Conservation (phyloP, 2,329 filamentous ascomycete genomes). For the Ascochyta clinopodiicola region DNA sequence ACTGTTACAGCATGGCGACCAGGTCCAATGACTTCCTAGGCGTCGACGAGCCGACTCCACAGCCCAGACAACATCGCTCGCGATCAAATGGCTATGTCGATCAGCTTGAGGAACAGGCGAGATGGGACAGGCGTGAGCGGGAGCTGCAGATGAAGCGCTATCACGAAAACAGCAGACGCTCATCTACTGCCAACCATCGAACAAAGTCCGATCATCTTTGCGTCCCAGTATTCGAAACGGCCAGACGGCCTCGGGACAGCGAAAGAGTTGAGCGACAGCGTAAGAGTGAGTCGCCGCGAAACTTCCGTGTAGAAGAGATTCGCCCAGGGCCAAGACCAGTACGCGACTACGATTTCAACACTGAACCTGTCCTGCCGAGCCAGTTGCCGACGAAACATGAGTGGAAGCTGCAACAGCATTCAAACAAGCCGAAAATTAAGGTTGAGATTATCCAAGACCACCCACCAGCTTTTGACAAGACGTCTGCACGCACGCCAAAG, state of each 20-base stretch:
- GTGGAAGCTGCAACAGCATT: constrained; percentile 10
- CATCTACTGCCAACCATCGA: constrained; percentile 5
- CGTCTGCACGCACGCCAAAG: constrained; percentile 3
- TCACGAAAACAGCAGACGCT: constrained; percentile 16
- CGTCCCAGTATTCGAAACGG: constrained; percentile 27
- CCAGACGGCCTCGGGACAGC: constrained; percentile 17
- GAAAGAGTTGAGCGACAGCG: constrained; percentile 13
- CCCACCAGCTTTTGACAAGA: not conserved
- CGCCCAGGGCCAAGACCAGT: constrained; percentile 14
- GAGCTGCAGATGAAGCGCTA: constrained; percentile 34
- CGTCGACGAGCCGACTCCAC: not conserved
- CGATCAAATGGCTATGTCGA: constrained; percentile 35
- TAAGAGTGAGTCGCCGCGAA: not conserved
- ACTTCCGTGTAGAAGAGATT: constrained; percentile 28
- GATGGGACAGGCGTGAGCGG: constrained; percentile 25
- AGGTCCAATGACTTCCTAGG: constrained; percentile 1
- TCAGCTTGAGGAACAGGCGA: constrained; percentile 28
- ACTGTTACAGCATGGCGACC: not conserved
- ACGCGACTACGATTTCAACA: constrained; percentile 15
- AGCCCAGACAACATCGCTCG: constrained; percentile 22
- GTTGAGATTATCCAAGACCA: constrained; percentile 33
- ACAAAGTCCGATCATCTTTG: constrained; percentile 27
- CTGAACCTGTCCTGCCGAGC: constrained; percentile 17
- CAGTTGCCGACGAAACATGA: constrained; percentile 5
- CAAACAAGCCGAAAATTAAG: constrained; percentile 28